A percentile compares a stretch with the other conserved stretches of the same genome.
These are phyloP conservation scores for Escovopsis weberi DNA, from an alignment of 2,329 filamentous ascomycete genomes.

Conservation along the genomic window DNA sequence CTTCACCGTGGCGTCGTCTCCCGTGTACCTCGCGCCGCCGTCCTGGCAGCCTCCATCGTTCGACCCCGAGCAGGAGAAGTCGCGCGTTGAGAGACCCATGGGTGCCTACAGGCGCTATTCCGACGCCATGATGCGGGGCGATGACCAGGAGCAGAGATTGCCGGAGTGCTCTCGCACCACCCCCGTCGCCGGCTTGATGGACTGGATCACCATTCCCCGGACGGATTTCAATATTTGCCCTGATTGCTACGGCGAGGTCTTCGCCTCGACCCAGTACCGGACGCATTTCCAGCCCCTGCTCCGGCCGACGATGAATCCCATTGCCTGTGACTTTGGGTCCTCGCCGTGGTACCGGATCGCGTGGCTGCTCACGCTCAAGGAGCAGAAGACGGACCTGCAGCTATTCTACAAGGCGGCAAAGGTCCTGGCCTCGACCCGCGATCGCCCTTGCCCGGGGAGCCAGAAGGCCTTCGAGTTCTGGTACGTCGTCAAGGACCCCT, in stretches of 20 bases:
- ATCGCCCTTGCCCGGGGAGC: constrained; percentile 42
- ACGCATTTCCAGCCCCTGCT: constrained; percentile 46
- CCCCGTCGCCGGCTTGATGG: constrained; percentile 47
- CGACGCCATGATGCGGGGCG: constrained; percentile 20
- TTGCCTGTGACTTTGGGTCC: constrained; percentile 66
- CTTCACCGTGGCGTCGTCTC: neutral
- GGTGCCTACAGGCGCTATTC: constrained; percentile 39
- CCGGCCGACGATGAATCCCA: constrained; percentile 39
- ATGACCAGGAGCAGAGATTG: constrained; percentile 22
- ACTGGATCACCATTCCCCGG: constrained; percentile 68
- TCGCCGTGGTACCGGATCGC: constrained; percentile 72
- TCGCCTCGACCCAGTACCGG: constrained; percentile 52
- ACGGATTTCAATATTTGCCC: constrained; percentile 71
- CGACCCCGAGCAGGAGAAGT: constrained; percentile 23
- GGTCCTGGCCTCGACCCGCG: constrained; percentile 34
- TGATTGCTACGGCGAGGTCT: constrained; percentile 58
- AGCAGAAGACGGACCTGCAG: constrained; percentile 48
- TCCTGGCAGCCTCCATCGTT: constrained; percentile 33
- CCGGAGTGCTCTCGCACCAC: constrained; percentile 55
- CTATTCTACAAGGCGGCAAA: constrained; percentile 56
- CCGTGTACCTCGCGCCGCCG: constrained; percentile 11
- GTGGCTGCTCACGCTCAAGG: constrained; percentile 65
- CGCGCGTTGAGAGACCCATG: constrained; percentile 24
- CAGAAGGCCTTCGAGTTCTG: constrained; percentile 46
- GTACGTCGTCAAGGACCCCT: constrained; percentile 60